Conservation (phyloP, 441 rosid genomes). For the Dalechampia spathulata region DNA sequence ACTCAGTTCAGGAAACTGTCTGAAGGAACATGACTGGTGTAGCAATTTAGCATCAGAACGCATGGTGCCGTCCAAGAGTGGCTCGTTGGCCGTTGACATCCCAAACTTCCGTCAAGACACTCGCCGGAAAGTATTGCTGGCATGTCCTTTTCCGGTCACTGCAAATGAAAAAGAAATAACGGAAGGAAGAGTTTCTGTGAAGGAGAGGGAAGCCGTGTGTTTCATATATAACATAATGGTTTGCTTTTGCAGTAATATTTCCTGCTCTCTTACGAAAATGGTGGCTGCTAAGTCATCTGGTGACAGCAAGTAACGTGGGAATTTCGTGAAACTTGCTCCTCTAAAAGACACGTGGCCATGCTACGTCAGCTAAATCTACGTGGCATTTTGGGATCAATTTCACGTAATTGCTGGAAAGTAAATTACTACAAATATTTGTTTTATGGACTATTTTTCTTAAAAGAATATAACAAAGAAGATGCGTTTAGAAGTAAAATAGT, state of each 20-base stretch:
- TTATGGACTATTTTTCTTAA: no score
- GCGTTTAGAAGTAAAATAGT: no score
- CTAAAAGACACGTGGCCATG: no score
- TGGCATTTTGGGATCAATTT: no score
- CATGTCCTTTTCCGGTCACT: slow-evolving; percentile 19
- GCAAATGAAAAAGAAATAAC: background rate
- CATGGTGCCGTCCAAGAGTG: slow-evolving; percentile 32
- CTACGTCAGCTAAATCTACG: no score
- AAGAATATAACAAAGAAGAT: no score
- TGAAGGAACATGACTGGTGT: slow-evolving; percentile 37
- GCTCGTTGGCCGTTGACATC: slow-evolving; percentile 46
- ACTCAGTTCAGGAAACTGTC: slow-evolving; percentile 36
- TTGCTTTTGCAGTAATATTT: background rate
- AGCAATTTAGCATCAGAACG: slow-evolving; percentile 29
- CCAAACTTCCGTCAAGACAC: slow-evolving; percentile 8
- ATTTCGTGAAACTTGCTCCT: no score
- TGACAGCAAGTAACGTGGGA: no score
- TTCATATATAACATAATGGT: background rate
- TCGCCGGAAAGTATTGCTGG: slow-evolving; percentile 9
- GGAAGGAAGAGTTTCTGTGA: background rate
- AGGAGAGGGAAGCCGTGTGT: slow-evolving; percentile 3
- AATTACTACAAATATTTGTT: no score
- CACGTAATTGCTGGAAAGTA: no score
- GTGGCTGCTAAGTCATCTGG: background rate
- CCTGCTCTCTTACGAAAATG: slow-evolving; percentile 6